A percentile compares a stretch with the other conserved stretches of the same genome.
phyloP scores from a whole-genome alignment of 2,329 filamentous ascomycete species.

The Colletotrichum tropicicola region DNA sequence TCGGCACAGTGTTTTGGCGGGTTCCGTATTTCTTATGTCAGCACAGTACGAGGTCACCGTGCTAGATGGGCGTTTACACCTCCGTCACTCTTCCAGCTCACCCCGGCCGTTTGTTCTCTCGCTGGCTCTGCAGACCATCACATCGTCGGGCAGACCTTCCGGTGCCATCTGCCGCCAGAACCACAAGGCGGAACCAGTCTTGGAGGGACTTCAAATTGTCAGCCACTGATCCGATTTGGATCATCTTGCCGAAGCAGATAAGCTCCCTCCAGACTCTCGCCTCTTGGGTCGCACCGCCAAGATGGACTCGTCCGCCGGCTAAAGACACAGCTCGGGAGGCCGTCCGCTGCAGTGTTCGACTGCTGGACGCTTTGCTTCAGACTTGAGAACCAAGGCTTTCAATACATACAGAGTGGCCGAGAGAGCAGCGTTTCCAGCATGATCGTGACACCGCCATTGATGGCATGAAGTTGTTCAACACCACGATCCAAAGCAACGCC shows the following conservation, averaged over 20 bases:
- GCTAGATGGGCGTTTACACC: not conserved
- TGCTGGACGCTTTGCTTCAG: not conserved
- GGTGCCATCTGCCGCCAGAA: too few relatives aligned
- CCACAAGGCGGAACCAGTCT: too few relatives aligned
- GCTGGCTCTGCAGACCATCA: too few relatives aligned
- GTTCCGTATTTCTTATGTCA: not conserved
- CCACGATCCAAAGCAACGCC: not conserved
- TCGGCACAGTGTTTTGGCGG: not conserved
- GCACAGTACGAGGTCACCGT: not conserved
- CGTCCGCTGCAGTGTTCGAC: not conserved
- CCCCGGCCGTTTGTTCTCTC: too few relatives aligned
- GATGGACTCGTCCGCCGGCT: conserved; percentile 1
- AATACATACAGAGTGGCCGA: not conserved
- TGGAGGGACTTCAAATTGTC: too few relatives aligned
- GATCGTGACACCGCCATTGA: not conserved
- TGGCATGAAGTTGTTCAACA: not conserved
- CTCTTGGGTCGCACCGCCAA: not conserved
- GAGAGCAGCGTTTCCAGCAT: not conserved
- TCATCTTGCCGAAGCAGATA: too few relatives aligned
- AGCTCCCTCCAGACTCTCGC: not conserved
- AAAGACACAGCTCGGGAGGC: not conserved
- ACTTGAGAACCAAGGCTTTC: not conserved
- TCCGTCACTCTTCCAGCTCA: too few relatives aligned
- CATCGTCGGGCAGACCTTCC: too few relatives aligned
- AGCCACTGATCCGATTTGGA: too few relatives aligned